Evolutionary conservation across 176 grass and related monocot genomes (phyloP).

Genomic region (Oryza glaberrima): DNA sequence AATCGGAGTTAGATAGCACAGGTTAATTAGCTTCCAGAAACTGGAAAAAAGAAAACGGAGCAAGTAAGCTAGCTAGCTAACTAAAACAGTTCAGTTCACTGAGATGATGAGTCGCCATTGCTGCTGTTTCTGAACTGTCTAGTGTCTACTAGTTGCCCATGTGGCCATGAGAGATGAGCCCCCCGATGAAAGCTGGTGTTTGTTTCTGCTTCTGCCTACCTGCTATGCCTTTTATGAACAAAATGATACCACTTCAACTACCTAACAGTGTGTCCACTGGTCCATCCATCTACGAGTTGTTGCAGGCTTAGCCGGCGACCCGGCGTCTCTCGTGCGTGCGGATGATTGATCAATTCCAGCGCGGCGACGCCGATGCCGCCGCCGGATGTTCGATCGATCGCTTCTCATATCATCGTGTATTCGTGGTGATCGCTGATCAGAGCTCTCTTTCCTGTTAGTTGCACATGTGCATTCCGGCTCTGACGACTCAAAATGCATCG

Average conservation of each 20-base stretch:
- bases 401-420: background rate
- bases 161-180: background rate
- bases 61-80: background rate
- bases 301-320: background rate
- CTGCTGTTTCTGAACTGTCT: background rate
- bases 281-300: background rate
- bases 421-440: background rate
- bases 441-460: background rate
- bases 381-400: background rate
- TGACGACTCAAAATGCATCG: background rate
- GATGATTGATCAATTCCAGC: background rate
- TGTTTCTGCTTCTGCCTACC: background rate
- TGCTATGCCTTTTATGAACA: background rate
- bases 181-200: background rate
- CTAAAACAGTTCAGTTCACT: background rate
- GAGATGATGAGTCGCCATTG: background rate
- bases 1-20: background rate
- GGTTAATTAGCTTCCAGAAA: background rate
- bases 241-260: background rate
- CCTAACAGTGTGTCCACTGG: background rate
- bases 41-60: background rate
- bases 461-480: background rate
- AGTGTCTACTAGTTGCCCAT: background rate
- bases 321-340: background rate
- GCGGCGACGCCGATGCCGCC: background rate